phyloP scores from a whole-genome alignment of 495 filamentous ascomycete genomes.

The Penicillium atrosanguineum region DNA sequence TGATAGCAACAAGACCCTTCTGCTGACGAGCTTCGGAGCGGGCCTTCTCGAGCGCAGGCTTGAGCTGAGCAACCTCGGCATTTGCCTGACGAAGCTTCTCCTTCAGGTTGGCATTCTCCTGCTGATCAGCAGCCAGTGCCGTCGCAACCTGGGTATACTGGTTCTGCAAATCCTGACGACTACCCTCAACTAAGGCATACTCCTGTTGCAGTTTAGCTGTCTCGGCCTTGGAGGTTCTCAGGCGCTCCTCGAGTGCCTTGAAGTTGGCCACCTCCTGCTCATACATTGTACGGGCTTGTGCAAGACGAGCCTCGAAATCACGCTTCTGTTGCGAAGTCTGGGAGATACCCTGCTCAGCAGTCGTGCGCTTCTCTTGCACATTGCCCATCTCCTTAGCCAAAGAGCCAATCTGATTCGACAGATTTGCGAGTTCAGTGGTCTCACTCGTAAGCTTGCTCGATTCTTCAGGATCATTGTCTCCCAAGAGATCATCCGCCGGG shows the following conservation, averaged over 20 bases:
- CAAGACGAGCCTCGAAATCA: slow-evolving; percentile 82
- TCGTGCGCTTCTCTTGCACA: slow-evolving; percentile 73
- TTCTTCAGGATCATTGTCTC: slow-evolving; percentile 87
- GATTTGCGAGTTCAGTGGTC: slow-evolving; percentile 89
- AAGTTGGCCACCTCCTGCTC: slow-evolving; percentile 89
- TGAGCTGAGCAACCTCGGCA: slow-evolving; percentile 74
- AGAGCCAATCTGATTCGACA: slow-evolving; percentile 90
- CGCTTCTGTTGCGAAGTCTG: slow-evolving; percentile 81
- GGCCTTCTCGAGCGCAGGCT: slow-evolving; percentile 86
- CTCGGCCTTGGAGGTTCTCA: slow-evolving; percentile 70
- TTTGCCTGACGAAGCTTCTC: slow-evolving; percentile 83
- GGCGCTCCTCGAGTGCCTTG: slow-evolving; percentile 77
- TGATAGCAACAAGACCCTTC: slow-evolving; percentile 93
- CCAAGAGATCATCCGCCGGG: slow-evolving; percentile 84
- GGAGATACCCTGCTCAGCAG: slow-evolving; percentile 74
- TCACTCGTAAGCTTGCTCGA: slow-evolving; percentile 84
- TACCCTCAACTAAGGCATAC: slow-evolving; percentile 75
- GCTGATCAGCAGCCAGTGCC: slow-evolving; percentile 79
- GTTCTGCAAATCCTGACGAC: slow-evolving; percentile 76
- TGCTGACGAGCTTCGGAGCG: slow-evolving; percentile 87
- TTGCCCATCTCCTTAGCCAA: slow-evolving; percentile 92
- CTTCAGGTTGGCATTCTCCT: slow-evolving; percentile 82
- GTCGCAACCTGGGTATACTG: slow-evolving; percentile 75
- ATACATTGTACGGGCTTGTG: slow-evolving; percentile 80
- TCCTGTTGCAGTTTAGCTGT: slow-evolving; percentile 81